These are phyloP conservation scores for Pilaira anomala DNA, from an alignment of 192 early-diverging fungal species.

Conservation along the genomic window DNA sequence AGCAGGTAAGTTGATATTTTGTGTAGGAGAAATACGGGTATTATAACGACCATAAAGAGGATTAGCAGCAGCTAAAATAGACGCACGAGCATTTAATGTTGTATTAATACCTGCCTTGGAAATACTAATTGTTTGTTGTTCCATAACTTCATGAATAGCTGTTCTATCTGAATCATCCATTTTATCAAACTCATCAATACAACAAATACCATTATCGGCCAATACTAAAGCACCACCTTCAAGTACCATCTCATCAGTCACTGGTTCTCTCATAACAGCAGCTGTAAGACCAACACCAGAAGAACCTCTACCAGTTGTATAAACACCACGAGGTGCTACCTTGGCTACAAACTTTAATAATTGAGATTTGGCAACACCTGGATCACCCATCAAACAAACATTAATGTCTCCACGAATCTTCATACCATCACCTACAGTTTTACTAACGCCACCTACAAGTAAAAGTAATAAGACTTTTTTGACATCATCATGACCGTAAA, in stretches of 20 bases:
- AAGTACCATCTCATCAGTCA: conserved; percentile 93
- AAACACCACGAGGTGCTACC: conserved; percentile 92
- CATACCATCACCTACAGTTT: conserved; percentile 89
- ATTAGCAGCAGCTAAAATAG: conserved; percentile 95
- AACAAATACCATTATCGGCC: conserved; percentile 97
- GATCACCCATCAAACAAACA: conserved; percentile 97
- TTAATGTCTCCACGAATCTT: conserved; percentile 97
- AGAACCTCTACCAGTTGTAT: conserved; percentile 93
- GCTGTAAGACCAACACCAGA: conserved; percentile 97
- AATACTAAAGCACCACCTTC: conserved; percentile 97
- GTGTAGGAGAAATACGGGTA: conserved; percentile 77
- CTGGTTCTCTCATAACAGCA: conserved; percentile 87
- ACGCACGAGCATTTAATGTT: conserved; percentile 91
- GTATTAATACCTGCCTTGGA: conserved; percentile 98
- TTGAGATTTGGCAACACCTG: conserved; percentile 97
- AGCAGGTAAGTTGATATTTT: conserved; percentile 97
- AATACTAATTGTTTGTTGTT: conserved; percentile 98
- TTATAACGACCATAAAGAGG: conserved; percentile 96
- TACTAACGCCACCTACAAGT: conserved; percentile 78
- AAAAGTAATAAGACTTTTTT: conserved; percentile 87
- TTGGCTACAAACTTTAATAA: conserved; percentile 91
- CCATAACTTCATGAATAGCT: conserved; percentile 99
- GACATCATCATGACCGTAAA: conserved; percentile 90
- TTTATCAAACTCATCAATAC: conserved; percentile 99
- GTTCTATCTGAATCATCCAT: conserved; percentile 97